Base-by-base conservation (phyloP, 1,139 yeast species). In the Hyphopichia wangnamkhiaoensis region DNA sequence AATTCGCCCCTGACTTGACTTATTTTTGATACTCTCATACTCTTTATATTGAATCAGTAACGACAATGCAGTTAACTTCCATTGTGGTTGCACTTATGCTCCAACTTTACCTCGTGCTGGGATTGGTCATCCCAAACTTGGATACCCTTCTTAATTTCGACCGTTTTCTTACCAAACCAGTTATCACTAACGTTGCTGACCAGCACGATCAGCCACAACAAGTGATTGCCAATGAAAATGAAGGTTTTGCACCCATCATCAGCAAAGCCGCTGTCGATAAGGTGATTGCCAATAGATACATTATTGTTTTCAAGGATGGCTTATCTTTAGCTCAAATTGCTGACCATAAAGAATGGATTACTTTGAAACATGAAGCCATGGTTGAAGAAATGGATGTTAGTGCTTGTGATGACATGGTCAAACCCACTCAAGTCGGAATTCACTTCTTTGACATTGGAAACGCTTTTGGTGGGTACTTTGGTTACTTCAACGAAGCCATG, bases 241-340 rank as follows among this genome's bases (percentile, higher is more conserved):
- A n/a, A 4, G 28, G 17, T 3, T 9, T 29, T 9, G 37, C 37
- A 13, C 37, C 37, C 6, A 29, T 35, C 17, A 2, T 35, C 12
- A 26, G 32, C 24, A 21, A 16, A 9, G 33, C 14, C 7, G 10
- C 21, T 8, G 30, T n/a, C 5, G 33, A 35, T 17, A 15, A 30
- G 12, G 24, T 35, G 13, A n/a, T 29, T 14, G 23, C 33, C 3
- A 18, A 61, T 40, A 63, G 55, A 39, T 70, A 67, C 44, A 61
- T 69, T 32, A 57, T 68, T 34, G 68, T 69, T 18, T 63, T 65
- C 41, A 61, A 68, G 17, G 63, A 63, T 14, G 63, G 52, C 15
- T 51, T 57, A 32, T 41, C 53, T 4, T 48, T 47, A 7, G 44
- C 52, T 3, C 60, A 54, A 31, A 31, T 46, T 21, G 35, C 33